phyloP scores from a whole-genome alignment of 495 filamentous ascomycete genomes.

The Aspergillus bertholletiae region DNA sequence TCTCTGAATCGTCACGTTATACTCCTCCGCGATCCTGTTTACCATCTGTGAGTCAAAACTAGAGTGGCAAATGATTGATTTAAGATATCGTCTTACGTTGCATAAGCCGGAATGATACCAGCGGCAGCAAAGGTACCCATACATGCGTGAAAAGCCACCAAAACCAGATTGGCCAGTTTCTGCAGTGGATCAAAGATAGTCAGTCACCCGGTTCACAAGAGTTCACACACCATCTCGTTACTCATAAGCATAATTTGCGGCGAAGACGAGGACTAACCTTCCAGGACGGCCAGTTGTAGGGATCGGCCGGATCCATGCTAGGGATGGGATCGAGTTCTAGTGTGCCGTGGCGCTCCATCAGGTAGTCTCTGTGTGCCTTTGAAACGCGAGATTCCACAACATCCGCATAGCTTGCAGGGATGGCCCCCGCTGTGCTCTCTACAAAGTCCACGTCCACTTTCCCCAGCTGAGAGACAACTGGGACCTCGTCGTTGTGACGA shows the following conservation, averaged over 20 bases:
- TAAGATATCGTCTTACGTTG: not conserved
- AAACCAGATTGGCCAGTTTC: conserved; percentile 51
- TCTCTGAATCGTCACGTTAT: conserved; percentile 34
- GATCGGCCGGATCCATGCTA: conserved; percentile 46
- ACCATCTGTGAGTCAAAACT: conserved; percentile 2
- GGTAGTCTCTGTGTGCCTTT: conserved; percentile 45
- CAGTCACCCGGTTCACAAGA: conserved; percentile 3
- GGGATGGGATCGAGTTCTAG: conserved; percentile 52
- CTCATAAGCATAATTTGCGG: too few species aligned
- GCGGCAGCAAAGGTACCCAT: conserved; percentile 57
- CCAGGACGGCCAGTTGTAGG: conserved; percentile 55
- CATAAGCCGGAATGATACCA: conserved; percentile 49
- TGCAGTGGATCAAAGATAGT: conserved; percentile 14
- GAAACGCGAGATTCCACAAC: conserved; percentile 29
- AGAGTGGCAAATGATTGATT: not conserved
- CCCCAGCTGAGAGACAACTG: conserved; percentile 8
- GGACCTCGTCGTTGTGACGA: conserved; percentile 11
- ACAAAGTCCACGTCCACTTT: conserved; percentile 32
- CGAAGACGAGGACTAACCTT: conserved; percentile 36
- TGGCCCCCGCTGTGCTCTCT: conserved; percentile 28
- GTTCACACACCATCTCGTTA: not conserved
- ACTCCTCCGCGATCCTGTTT: conserved; percentile 35
- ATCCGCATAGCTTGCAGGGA: conserved; percentile 25
- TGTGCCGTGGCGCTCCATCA: conserved; percentile 52
- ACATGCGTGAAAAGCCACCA: conserved; percentile 53